Evolutionary conservation across 495 filamentous ascomycete species (phyloP), one percentile per base, ranked within the genome.

Genomic region (Penicillium coprophilum): DNA sequence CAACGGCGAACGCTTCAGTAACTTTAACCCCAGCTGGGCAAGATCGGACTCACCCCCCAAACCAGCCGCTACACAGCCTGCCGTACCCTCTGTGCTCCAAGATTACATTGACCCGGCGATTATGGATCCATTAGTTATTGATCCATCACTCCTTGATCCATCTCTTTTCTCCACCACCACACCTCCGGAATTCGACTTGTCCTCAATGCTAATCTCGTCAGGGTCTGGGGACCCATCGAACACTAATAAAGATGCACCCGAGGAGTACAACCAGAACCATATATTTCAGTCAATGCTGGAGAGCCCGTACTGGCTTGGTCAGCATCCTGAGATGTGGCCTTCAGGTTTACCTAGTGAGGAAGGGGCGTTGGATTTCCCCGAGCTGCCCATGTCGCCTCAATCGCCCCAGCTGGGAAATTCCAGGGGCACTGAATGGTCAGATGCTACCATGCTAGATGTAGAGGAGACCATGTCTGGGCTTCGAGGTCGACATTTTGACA

Each of bases 301-400:
- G 2, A 31, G 24, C 10, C 52, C 52, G 15, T 23, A 13, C 52
- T 54, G 52, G 52, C 23, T 54, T 3, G 17, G 6, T 19, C 17
- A 9, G 13, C 8, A 19, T 38, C 13, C 15, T 11, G 41, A 24
- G 0, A n/a, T 46, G 10, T 54, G 52, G 52, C 52, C 52, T 4
- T 46, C 41, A 0, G 52, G 52, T 36, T 9, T 15, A 20, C 52
- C 52, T n/a, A 3, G 4, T 11, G 13, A 46, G n/a, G 52, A 39
- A 38, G 52, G 52, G 11, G 52, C 41, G 36, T 38, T 54, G 52
- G 52, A 54, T 2, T 54, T 54, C 41, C 52, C 52, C 15, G 31
- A 36, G 17, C 20, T 54, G 9, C 49, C 38, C 15, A 21, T 27
- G 23, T 21, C 19, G 47, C 31, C 30, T 4, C 24, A 27, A 38